phyloP scores from a whole-genome alignment of 2,329 filamentous ascomycete genomes.

The Cercospora nicotianae region DNA sequence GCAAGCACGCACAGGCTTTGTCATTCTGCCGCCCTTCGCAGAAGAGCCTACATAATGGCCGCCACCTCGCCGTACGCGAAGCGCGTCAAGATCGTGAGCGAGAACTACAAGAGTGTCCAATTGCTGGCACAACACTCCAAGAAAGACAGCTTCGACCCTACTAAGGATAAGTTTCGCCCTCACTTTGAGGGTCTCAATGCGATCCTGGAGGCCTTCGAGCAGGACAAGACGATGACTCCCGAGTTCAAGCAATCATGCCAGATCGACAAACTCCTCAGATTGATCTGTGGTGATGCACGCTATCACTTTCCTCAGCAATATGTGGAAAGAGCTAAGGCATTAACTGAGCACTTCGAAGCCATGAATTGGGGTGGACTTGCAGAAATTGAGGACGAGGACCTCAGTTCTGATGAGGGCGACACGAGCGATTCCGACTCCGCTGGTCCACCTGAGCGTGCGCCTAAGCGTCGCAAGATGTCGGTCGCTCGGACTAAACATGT shows the following conservation, averaged over 20 bases:
- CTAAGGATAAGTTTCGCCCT: background rate
- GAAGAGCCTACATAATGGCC: background rate
- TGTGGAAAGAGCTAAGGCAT: constrained; percentile 17
- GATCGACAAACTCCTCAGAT: constrained; percentile 19
- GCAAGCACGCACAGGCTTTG: background rate
- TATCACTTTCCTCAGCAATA: constrained; percentile 23
- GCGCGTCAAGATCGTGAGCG: background rate
- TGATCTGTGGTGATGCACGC: constrained; percentile 18
- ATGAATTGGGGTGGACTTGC: constrained; percentile 26
- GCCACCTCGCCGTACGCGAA: background rate
- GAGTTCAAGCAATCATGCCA: constrained; percentile 20
- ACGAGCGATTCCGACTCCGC: background rate
- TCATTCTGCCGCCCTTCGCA: too few relatives aligned
- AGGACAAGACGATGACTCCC: constrained; percentile 22
- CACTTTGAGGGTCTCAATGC: constrained; percentile 22
- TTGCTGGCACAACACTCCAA: constrained; percentile 10
- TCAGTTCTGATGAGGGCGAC: background rate
- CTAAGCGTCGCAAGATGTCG: constrained; percentile 9
- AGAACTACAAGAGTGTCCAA: background rate
- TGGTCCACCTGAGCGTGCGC: background rate
- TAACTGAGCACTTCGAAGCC: constrained; percentile 25
- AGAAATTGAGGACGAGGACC: background rate
- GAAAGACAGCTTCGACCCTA: background rate
- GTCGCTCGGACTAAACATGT: background rate
- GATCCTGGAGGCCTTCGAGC: constrained; percentile 26